Base-by-base conservation (phyloP, 805 yeast species). In the Metschnikowia continentalis region DNA sequence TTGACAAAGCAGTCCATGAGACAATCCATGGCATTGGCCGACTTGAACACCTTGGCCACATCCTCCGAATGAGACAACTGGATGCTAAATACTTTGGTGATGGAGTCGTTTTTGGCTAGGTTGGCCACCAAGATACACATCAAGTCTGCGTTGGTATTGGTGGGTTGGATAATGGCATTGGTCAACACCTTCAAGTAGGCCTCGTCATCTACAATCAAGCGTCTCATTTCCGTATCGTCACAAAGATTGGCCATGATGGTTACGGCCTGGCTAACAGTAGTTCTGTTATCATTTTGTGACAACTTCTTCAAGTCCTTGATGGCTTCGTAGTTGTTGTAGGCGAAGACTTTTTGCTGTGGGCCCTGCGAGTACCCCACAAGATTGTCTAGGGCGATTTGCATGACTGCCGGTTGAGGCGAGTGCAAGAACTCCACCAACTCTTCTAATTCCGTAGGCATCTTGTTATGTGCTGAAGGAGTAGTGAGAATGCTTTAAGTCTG, bases 1-100 rank as follows among this genome's bases (percentile, higher is more conserved):
- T 87, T 87, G 38, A 90, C 96, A 64, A 90, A 90, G 62, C 91
- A 83, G 68, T 89, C 96, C 83, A 91, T 81, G 32, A 91, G 73
- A 66, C 91, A 86, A 61, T 88, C 96, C 69, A 90, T 76, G 5
- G 82, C 84, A 22, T 71, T 75, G 10, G 57, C 60, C 55, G 87
- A 82, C 54, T 64, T 79, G 72, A 88, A 89, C 6, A 78, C 63
- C 38, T 66, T 57, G 3, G 69, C 70, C 46, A 72, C 75, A 40
- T 79, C 78, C 14, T 68, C 62, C 23, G 66, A 55, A 52, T 60
- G 74, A 49, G 54, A 64, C 46, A 65, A 57, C 44, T 62, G 63
- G 52, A 70, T 57, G 22, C 65, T 63, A 68, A 88, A 76, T 0
- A 88, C 61, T 49, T 70, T 71, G 42, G 79, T 74, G 42, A 89